These are phyloP conservation scores for Glutinoglossum americanum DNA, from an alignment of 495 filamentous ascomycete species.

Conservation along the genomic window DNA sequence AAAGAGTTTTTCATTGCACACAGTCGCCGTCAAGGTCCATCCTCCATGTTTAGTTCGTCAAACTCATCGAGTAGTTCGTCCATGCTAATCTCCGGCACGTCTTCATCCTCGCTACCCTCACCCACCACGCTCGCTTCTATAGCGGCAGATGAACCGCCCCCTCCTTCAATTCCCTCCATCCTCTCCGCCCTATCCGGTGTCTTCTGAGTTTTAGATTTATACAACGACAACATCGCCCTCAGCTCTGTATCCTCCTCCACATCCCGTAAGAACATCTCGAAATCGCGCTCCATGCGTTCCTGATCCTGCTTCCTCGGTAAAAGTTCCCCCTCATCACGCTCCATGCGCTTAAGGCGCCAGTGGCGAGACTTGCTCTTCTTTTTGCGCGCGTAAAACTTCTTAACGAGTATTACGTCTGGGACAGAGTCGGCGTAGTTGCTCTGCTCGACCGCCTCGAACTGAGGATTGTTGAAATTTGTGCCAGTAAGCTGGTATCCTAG, in stretches of 20 bases:
- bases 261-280: constrained; percentile 90
- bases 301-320: constrained; percentile 59
- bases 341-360: constrained; percentile 91
- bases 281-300: constrained; percentile 69
- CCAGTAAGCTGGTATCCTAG: constrained; percentile 79
- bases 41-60: constrained; percentile 52
- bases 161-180: constrained; percentile 24
- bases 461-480: constrained; percentile 72
- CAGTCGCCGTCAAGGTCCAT: constrained; percentile 13
- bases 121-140: constrained; percentile 34
- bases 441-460: constrained; percentile 59
- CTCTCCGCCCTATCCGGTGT: constrained; percentile 12
- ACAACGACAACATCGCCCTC: constrained; percentile 59
- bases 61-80: constrained; percentile 79
- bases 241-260: constrained; percentile 91
- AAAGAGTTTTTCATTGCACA: background rate
- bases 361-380: constrained; percentile 62
- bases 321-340: constrained; percentile 64
- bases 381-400: constrained; percentile 80
- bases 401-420: constrained; percentile 84
- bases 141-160: constrained; percentile 20
- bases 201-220: constrained; percentile 37
- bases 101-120: constrained; percentile 30
- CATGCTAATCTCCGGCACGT: constrained; percentile 54
- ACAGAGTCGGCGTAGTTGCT: constrained; percentile 47